phyloP scores from a whole-genome alignment of 768 basidiomycete genomes.

The Gautieria morchelliformis region DNA sequence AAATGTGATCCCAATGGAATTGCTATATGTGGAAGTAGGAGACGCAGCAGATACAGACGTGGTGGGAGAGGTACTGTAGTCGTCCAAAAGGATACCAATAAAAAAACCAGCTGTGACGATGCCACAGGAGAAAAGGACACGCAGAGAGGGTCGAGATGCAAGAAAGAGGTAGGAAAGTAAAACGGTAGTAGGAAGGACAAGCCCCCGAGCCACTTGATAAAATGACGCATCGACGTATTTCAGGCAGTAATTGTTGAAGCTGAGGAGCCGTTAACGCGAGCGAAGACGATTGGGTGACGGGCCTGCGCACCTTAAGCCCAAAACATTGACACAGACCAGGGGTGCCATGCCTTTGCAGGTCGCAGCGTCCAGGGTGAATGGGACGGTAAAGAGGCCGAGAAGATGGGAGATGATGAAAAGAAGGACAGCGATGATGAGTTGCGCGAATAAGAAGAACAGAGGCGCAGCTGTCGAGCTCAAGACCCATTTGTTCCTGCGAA shows the following conservation, averaged over 20 bases:
- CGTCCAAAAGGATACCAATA: conserved; percentile 76
- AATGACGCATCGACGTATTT: conserved; percentile 94
- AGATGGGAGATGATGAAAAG: conserved; percentile 61
- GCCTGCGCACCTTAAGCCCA: conserved; percentile 61
- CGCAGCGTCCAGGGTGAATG: conserved; percentile 51
- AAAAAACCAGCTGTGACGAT: conserved; percentile 92
- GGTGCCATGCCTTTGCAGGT: conserved; percentile 66
- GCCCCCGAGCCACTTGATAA: conserved; percentile 90
- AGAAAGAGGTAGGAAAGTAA: conserved; percentile 75
- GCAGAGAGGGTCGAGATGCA: conserved; percentile 62
- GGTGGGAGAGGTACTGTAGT: conserved; percentile 18
- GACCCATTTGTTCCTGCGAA: conserved; percentile 81
- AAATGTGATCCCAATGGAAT: conserved; percentile 50
- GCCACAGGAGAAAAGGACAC: conserved; percentile 64
- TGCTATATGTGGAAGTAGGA: not conserved
- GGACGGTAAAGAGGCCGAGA: conserved; percentile 56
- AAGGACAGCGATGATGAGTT: conserved; percentile 69
- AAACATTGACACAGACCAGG: conserved; percentile 66
- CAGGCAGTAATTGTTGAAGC: conserved; percentile 83
- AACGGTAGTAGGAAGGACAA: conserved; percentile 91
- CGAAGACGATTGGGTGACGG: not conserved
- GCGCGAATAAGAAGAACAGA: conserved; percentile 78
- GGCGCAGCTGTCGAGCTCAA: conserved; percentile 64
- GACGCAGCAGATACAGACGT: conserved; percentile 13
- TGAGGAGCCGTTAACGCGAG: conserved; percentile 20